Conservation (phyloP, 2,329 filamentous ascomycete species). For the Clarireedia paspali region DNA sequence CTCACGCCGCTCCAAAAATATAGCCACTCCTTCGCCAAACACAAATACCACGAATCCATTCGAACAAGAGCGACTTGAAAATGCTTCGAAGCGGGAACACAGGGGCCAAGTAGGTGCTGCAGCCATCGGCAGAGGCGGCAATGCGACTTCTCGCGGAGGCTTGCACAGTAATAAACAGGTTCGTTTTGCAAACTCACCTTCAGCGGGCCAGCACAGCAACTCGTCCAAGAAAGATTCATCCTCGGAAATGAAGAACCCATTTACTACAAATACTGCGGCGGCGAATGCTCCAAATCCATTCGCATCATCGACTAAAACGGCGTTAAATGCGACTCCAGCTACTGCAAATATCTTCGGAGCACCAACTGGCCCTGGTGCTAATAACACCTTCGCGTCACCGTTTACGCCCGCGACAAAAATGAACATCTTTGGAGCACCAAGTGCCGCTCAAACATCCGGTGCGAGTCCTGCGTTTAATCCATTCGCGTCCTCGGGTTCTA, state of each 20-base stretch:
- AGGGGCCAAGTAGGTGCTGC: constrained; percentile 17
- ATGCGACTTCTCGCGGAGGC: constrained; percentile 14
- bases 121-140: constrained; percentile 17
- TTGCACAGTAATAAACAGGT: constrained; percentile 21
- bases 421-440: constrained; percentile 9
- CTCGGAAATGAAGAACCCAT: constrained; percentile 4
- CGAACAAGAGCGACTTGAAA: constrained; percentile 27
- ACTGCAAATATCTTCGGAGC: constrained; percentile 1
- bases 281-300: constrained; percentile 15
- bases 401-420: neutral
- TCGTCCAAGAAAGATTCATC: neutral
- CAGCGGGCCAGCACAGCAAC: neutral
- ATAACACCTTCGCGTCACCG: constrained; percentile 1
- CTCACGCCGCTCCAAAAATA: constrained; percentile 12
- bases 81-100: constrained; percentile 28
- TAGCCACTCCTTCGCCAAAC: constrained; percentile 9
- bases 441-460: neutral
- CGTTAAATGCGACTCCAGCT: neutral
- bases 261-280: neutral
- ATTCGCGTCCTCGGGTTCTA: constrained; percentile 5
- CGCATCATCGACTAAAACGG: neutral
- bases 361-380: neutral
- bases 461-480: constrained; percentile 8
- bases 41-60: constrained; percentile 19
- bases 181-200: constrained; percentile 18